A percentile compares a stretch with the other conserved stretches of the same genome.
phyloP scores from a whole-genome alignment of 202 grass and related monocot species.

The Sporobolus alterniflorus region DNA sequence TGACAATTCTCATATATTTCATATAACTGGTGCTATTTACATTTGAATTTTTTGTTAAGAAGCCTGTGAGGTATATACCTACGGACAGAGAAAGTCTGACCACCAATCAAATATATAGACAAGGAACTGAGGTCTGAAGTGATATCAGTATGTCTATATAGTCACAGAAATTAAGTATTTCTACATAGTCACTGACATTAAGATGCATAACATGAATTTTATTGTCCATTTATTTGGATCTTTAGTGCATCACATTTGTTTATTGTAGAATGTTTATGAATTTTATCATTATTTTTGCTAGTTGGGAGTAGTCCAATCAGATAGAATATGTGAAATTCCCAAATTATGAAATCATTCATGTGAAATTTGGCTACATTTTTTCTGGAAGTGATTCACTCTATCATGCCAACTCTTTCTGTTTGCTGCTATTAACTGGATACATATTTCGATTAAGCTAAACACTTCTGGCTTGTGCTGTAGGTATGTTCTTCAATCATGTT shows the following conservation, averaged over 20 bases:
- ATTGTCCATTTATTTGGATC: neutral
- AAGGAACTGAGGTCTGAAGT: neutral
- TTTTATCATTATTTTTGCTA: neutral
- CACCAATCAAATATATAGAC: neutral
- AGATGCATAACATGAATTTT: neutral
- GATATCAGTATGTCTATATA: neutral
- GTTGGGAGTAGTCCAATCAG: neutral
- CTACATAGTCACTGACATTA: too few relatives aligned
- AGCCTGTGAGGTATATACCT: too few relatives aligned
- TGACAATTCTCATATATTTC: neutral
- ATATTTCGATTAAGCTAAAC: neutral
- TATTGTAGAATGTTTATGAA: neutral
- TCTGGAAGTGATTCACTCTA: too few relatives aligned
- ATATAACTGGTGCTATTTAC: neutral
- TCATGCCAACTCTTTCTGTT: neutral
- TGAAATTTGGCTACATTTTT: too few relatives aligned
- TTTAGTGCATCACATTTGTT: neutral
- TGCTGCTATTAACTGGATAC: neutral
- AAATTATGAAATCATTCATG: neutral
- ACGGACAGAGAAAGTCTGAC: neutral
- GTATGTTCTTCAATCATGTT: constrained; percentile 72
- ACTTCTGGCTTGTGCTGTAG: constrained; percentile 37
- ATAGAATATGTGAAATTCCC: neutral
- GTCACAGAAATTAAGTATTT: neutral
- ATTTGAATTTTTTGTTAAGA: neutral